phyloP scores from a whole-genome alignment of 495 filamentous ascomycete species.

The Tetracladium marchalianum region DNA sequence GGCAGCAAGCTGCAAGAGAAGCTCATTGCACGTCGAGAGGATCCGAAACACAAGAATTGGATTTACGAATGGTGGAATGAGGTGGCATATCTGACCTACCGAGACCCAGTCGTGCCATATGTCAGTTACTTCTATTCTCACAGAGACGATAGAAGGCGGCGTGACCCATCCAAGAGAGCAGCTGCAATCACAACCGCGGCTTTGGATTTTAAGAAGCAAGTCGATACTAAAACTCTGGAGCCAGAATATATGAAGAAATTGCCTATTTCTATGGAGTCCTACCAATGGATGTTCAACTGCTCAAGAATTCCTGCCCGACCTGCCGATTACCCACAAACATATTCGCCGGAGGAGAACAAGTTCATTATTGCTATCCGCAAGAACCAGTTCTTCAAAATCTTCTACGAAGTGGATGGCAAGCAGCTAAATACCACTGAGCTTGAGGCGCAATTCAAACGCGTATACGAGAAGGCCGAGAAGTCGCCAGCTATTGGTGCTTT shows the following conservation, averaged over 20 bases:
- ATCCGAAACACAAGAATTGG: conserved; percentile 89
- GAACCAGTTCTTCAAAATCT: conserved; percentile 92
- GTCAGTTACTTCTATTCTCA: conserved; percentile 99
- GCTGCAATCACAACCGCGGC: conserved; percentile 78
- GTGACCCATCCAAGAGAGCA: conserved; percentile 84
- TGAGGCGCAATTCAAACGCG: conserved; percentile 73
- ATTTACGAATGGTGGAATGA: conserved; percentile 97
- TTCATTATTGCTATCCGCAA: conserved; percentile 86
- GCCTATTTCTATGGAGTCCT: conserved; percentile 94
- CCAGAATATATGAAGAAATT: conserved; percentile 96
- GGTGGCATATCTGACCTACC: conserved; percentile 80
- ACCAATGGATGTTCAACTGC: conserved; percentile 98
- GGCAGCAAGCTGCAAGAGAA: conserved; percentile 85
- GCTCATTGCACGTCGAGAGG: conserved; percentile 67
- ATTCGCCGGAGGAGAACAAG: conserved; percentile 59
- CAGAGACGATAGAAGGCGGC: conserved; percentile 80
- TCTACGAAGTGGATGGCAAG: conserved; percentile 63
- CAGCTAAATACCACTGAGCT: conserved; percentile 80
- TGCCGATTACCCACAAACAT: conserved; percentile 79
- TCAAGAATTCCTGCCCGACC: conserved; percentile 78
- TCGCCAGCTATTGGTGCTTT: conserved; percentile 71
- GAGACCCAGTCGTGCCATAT: conserved; percentile 94
- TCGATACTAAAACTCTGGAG: conserved; percentile 75
- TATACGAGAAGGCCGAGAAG: conserved; percentile 64
- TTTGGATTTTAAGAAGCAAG: conserved; percentile 89